phyloP scores from a whole-genome alignment of 2,329 filamentous ascomycete genomes.

The Colletotrichum falcatum region DNA sequence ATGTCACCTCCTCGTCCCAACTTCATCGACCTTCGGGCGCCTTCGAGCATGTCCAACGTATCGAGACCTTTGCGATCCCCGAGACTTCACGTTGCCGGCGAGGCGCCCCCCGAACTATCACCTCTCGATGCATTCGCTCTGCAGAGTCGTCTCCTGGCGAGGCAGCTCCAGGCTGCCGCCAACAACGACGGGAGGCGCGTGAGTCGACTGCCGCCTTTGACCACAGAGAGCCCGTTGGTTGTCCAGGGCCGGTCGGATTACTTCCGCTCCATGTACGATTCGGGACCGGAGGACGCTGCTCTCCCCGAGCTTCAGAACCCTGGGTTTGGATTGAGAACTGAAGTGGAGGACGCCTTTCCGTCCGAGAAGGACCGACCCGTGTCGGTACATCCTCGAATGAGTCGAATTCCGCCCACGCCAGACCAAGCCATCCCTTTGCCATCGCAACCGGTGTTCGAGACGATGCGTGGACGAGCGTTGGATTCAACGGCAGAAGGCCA shows the following conservation, averaged over 20 bases:
- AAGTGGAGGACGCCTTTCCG: conserved; percentile 67
- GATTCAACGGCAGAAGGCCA: conserved; percentile 44
- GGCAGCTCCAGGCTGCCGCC: conserved; percentile 83
- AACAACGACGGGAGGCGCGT: conserved; percentile 80
- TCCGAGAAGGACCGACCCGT: conserved; percentile 67
- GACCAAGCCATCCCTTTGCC: conserved; percentile 61
- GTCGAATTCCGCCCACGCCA: conserved; percentile 67
- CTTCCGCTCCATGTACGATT: conserved; percentile 80
- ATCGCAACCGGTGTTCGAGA: conserved; percentile 55
- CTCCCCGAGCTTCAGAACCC: conserved; percentile 46
- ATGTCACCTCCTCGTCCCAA: conserved; percentile 69
- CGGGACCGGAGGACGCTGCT: conserved; percentile 57
- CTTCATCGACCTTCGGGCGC: conserved; percentile 69
- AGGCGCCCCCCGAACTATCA: conserved; percentile 89
- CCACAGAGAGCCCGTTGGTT: conserved; percentile 83
- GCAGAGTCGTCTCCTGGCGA: conserved; percentile 88
- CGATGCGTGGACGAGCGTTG: conserved; percentile 55
- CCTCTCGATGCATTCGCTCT: conserved; percentile 95
- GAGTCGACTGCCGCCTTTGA: conserved; percentile 86
- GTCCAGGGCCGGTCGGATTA: conserved; percentile 81
- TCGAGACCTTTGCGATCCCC: conserved; percentile 76
- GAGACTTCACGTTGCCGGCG: conserved; percentile 80
- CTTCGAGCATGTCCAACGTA: conserved; percentile 58
- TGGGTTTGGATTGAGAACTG: conserved; percentile 63
- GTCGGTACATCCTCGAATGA: conserved; percentile 82